These are phyloP conservation scores for Capsicum chinense DNA, from an alignment of 257 asterid species.

Conservation along the genomic window DNA sequence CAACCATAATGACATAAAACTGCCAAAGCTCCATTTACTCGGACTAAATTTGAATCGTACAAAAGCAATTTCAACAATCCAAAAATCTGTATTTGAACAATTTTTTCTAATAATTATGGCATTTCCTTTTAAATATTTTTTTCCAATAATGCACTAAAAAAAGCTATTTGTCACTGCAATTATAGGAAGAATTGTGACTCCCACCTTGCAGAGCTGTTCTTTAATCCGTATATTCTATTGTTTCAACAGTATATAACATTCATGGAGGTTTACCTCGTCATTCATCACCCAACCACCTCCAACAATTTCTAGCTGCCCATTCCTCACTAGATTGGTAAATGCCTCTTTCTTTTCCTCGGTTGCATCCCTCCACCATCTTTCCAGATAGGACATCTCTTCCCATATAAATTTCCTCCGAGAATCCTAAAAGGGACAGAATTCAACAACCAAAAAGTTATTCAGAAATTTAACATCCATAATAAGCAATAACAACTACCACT, in stretches of 20 bases:
- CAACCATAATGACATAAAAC: slow-evolving; percentile 17
- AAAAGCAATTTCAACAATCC: slow-evolving; percentile 7
- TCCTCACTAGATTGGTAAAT: slow-evolving; percentile 74
- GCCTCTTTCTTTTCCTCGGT: slow-evolving; percentile 67
- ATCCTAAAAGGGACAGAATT: slow-evolving; percentile 56
- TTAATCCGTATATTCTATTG: not conserved
- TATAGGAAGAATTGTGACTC: slow-evolving; percentile 15
- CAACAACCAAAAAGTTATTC: slow-evolving; percentile 29
- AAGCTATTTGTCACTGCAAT: not conserved
- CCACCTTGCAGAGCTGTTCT: not conserved
- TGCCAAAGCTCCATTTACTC: slow-evolving; percentile 20
- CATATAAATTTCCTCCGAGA: slow-evolving; percentile 89
- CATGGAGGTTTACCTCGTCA: slow-evolving; percentile 72
- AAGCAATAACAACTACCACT: not conserved
- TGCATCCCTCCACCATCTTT: slow-evolving; percentile 99
- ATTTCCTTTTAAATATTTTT: not conserved
- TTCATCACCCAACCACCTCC: slow-evolving; percentile 99
- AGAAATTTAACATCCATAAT: not conserved
- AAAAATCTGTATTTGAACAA: not conserved
- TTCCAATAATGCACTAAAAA: not conserved
- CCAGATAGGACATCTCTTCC: slow-evolving; percentile 99
- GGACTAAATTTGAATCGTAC: slow-evolving; percentile 18
- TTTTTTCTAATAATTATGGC: not conserved
- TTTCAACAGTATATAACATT: not conserved
- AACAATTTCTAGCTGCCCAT: slow-evolving; percentile 94